These are phyloP conservation scores for Reutealis trisperma DNA, from an alignment of 345 rosid genomes.

Conservation along the genomic window DNA sequence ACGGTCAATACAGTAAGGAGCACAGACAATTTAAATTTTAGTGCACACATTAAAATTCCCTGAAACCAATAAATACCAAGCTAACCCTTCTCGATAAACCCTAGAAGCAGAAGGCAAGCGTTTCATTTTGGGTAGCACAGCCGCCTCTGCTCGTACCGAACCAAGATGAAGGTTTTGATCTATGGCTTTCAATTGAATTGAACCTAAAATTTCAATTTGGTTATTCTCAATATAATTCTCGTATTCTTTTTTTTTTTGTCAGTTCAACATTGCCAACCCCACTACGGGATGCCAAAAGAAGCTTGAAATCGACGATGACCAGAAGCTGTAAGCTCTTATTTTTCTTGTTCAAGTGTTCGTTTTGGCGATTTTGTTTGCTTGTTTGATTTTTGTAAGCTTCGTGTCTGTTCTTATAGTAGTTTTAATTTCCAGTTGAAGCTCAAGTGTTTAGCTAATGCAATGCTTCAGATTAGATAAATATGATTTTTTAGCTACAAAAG, in stretches of 20 bases:
- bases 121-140: background rate
- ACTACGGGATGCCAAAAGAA: constrained; percentile 32
- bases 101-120: constrained; percentile 2
- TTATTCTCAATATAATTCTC: background rate
- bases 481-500: too few species aligned
- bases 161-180: constrained; percentile 5
- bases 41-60: background rate
- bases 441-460: background rate
- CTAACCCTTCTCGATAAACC: background rate
- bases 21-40: background rate
- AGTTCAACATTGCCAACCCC: constrained; percentile 32
- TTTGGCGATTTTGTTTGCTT: background rate
- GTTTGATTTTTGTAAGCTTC: background rate
- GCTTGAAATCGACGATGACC: constrained; percentile 34
- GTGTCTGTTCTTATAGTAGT: background rate
- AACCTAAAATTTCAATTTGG: background rate
- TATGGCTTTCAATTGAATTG: background rate
- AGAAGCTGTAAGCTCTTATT: constrained; percentile 22
- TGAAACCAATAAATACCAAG: background rate
- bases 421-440: background rate
- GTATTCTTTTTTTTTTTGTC: background rate
- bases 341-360: background rate
- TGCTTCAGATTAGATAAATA: background rate
- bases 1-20: background rate
- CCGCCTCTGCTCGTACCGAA: constrained; percentile 4